phyloP scores from a whole-genome alignment of 2,329 filamentous ascomycete species.

The Dactylellina parvicollis region DNA sequence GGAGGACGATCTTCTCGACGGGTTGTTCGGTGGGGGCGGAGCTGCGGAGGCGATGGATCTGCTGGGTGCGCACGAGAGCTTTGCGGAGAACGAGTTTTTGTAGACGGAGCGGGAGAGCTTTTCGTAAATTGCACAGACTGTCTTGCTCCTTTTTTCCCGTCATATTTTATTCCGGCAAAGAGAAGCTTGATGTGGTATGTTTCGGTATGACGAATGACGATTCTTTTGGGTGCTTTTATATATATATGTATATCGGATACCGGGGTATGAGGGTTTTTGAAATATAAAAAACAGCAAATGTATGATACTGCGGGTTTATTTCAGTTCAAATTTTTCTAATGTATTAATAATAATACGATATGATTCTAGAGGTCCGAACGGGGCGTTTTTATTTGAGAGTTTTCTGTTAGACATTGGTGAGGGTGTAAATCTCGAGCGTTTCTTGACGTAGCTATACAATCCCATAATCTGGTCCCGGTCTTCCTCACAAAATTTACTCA shows the following conservation, averaged over 20 bases:
- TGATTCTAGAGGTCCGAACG: too few species aligned
- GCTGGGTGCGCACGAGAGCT: slow-evolving; percentile 33
- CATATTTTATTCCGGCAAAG: too few species aligned
- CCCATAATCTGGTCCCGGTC: too few species aligned
- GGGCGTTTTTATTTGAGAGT: too few species aligned
- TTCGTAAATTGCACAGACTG: too few species aligned
- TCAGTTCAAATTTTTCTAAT: neutral
- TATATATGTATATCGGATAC: neutral
- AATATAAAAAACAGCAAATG: neutral
- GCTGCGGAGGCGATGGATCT: slow-evolving; percentile 49
- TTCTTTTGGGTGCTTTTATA: neutral
- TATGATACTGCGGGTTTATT: neutral
- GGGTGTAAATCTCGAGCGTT: too few species aligned
- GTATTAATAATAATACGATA: too few species aligned
- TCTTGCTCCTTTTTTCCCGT: neutral
- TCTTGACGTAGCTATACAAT: too few species aligned
- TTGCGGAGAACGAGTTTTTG: slow-evolving; percentile 42
- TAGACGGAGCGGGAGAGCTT: neutral
- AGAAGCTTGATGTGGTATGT: neutral
- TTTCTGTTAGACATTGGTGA: too few species aligned
- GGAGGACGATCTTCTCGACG: slow-evolving; percentile 38
- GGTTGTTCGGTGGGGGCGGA: slow-evolving; percentile 24
- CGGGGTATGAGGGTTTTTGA: too few species aligned
- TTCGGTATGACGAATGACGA: slow-evolving; percentile 3
- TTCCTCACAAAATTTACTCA: too few species aligned